Evolutionary conservation across 345 rosid species (phyloP), one percentile per base, ranked within the genome.

Genomic region (Isatis tinctoria): DNA sequence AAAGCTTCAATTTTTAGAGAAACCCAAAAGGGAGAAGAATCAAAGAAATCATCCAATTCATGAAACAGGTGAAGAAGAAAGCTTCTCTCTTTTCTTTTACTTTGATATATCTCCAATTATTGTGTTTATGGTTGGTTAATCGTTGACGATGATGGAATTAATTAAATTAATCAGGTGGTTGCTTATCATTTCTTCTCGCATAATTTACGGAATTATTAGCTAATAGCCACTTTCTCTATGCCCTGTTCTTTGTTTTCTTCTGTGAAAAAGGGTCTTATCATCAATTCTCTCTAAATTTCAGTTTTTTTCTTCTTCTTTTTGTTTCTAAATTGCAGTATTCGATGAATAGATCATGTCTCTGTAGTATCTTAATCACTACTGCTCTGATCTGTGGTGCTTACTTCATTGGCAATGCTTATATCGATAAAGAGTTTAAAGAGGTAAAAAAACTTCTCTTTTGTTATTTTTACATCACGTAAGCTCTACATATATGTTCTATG

Each of bases 371-470:
- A 17, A 12, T 85, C 24, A 72, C 80, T 1, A 78, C 82, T 64
- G 68, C 87, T 58, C 76, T 93, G 60, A 60, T 89, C 11, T 86
- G 81, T 49, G 82, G 85, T 44, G 89, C 83, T 67, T 93, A 84
- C 83, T 85, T 89, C 79, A 65, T 88, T 47, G 75, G 88, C 41
- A 59, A 80, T 74, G 81, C 87, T 45, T 79, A 80, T 35, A 47
- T 83, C 18, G 77, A 73, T 36, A 60, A 83, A 77, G 82, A 87
- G 47, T 81, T 87, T 65, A 87, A 76, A 74, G 84, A 84, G 70
- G 98, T 91, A 80, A 24, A 52, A 52, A 22, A 22, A 22, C 24
- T 87, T 78, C 30, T 74, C 14, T 73, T 14, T 36, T 35, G 18
- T 47, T 24, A 3, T 61, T 27, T 27, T 60, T 32, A 35, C 41